Evolutionary conservation across 176 grass and related monocot species (phyloP), one percentile per base, ranked within the genome.

Genomic region (Themeda triandra): DNA sequence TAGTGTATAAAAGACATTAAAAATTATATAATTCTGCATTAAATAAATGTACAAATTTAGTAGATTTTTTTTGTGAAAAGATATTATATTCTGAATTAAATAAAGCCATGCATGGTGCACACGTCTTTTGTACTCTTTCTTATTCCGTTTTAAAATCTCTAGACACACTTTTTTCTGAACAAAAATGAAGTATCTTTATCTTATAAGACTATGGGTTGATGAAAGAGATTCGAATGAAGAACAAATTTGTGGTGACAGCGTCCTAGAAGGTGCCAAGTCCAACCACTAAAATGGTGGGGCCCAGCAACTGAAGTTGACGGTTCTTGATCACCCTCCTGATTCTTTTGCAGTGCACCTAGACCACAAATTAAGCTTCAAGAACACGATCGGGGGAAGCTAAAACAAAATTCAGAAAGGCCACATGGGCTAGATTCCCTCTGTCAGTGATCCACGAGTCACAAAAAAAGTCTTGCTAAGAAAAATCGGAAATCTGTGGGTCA

Each of bases 371-470:
- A 67, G 40, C 6, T 75, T 24, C 12, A 42, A 12, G 28, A 42
- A 67, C 76, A 84, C 39, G 49, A 53, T 68, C 48, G 56, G 30
- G 29, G 9, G 7, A 56, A 70, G 14, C 56, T 65, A 75, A 72
- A 44, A 64, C 56, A 83, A 46, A 65, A 75, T 45, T 75, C 69
- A 30, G 13, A 27, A 30, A 21, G 6, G 27, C 51, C 70, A 75
- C 81, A 74, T 75, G 81, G 69, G 53, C 36, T 65, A 63, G 70
- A 83, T 75, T 73, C 81, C 35, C 56, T 25, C 40, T 63, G 53
- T 25, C 48, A 23, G 79, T 39, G 37, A 39, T 39, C 8, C 79
- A 81, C 31, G 33, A 28, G 66, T 8, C 45, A 12, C 54, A 21
- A 37, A 27, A 9, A 51, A 24, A n/a, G n/a, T n/a, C n/a, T n/a